Base-by-base conservation (phyloP, 1,284 basidiomycete species). In the Athelia sp. region DNA sequence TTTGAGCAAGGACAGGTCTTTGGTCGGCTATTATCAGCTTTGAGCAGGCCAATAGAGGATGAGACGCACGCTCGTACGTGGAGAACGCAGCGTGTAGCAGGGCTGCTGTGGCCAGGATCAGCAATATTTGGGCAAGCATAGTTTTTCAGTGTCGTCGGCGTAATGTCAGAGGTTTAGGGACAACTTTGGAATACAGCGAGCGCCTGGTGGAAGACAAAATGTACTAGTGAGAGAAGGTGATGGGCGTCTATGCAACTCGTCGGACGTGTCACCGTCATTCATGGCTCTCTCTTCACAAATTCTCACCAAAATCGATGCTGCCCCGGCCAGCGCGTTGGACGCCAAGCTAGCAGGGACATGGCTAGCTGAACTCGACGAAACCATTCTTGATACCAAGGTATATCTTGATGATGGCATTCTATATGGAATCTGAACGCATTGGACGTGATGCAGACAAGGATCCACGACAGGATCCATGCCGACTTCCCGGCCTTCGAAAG, bases 1-100 rank as follows among this genome's bases (percentile, higher is more conserved):
- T 58, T 90, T 90, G 53, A 88, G 60, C 56, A 81, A 79, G 8
- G 87, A 87, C 43, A 87, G 63, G 63, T 90, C 87, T 90, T 55
- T 31, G 48, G 4, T 17, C 15, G 29, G 45, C 49, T 32, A 26
- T 50, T 14, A 56, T 36, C 24, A 43, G 29, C 46, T 26, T 55
- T 45, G 50, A 52, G 24, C 45, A 43, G 29, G 10, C 15, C n/a
- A 22, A 34, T 9, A 13, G 38, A 11, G n/a, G 19, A 40, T 1
- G 48, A 23, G 21, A 71, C 83, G 62, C 53, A 84, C 87, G 79
- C 69, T 90, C 86, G 63, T 87, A 79, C 1, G 72, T 70, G 32
- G 78, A 79, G 58, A 70, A 79, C 17, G 76, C 74, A 34, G 75
- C 76, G 56, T 82, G 81, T 48, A 82, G 65, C n/a, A 81, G 59